Conservation (phyloP, 2,329 filamentous ascomycete species). For the Stachybotrys echinatus region DNA sequence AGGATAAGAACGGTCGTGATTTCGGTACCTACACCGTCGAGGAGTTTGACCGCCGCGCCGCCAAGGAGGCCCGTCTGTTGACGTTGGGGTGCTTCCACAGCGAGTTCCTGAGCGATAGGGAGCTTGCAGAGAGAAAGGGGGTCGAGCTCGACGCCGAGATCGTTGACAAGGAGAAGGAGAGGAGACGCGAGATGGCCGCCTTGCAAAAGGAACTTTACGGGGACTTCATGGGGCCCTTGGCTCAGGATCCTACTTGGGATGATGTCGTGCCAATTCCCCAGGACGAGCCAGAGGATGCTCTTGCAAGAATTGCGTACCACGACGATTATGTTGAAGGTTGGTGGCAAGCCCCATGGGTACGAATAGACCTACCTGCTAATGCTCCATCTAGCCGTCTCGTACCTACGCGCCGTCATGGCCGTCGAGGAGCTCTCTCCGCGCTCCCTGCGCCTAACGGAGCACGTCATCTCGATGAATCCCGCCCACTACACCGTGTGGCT, state of each 20-base stretch:
- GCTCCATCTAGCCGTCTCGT: conserved; percentile 66
- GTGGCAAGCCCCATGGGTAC: conserved; percentile 17
- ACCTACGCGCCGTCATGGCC: conserved; percentile 91
- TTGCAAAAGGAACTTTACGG: conserved; percentile 50
- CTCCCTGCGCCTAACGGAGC: conserved; percentile 74
- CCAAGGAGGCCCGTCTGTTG: conserved; percentile 36
- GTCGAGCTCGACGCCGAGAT: conserved; percentile 30
- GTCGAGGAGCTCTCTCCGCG: conserved; percentile 76
- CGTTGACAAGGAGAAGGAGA: conserved; percentile 37
- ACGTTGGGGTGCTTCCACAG: conserved; percentile 37
- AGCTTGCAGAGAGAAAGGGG: conserved; percentile 18
- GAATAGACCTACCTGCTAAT: too few relatives aligned
- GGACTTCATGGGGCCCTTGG: conserved; percentile 35
- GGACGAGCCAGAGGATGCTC: conserved; percentile 74
- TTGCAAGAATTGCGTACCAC: conserved; percentile 90
- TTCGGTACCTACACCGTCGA: conserved; percentile 41
- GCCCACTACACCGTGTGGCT: conserved; percentile 99
- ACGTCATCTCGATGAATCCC: conserved; percentile 89
- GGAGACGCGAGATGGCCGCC: conserved; percentile 45
- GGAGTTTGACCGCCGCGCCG: conserved; percentile 37
- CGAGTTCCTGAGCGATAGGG: conserved; percentile 35
- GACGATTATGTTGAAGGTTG: conserved; percentile 79
- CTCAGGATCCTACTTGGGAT: conserved; percentile 71
- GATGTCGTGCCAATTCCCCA: conserved; percentile 80
- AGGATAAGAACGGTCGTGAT: conserved; percentile 43